Evolutionary conservation across 2,329 filamentous ascomycete genomes (phyloP).

Genomic region (Cytospora piceae): DNA sequence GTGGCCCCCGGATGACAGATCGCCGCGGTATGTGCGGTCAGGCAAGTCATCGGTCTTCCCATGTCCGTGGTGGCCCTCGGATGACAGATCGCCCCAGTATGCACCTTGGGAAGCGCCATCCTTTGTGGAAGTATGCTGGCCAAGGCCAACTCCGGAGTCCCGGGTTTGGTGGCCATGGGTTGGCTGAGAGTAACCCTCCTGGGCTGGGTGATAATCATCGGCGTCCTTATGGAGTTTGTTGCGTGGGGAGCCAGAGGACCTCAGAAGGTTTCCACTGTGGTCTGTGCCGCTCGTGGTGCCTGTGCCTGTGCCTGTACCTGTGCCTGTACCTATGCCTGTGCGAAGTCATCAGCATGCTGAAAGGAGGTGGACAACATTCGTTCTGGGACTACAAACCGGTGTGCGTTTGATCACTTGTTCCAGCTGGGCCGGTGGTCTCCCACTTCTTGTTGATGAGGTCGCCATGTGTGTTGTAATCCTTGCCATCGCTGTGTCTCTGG

Average conservation of each 20-base stretch:
- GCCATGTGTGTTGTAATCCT: constrained; percentile 24
- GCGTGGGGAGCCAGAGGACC: constrained; percentile 16
- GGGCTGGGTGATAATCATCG: constrained; percentile 22
- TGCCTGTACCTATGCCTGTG: too few species aligned
- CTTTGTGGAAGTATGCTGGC: not conserved
- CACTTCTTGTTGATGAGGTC: constrained; percentile 16
- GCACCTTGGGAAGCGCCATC: constrained; percentile 11
- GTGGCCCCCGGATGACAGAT: constrained; percentile 19
- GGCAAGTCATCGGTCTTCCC: constrained; percentile 12
- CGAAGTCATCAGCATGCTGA: not conserved
- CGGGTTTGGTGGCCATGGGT: not conserved
- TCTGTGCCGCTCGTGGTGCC: not conserved
- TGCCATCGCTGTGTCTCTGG: constrained; percentile 28
- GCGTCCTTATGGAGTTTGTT: constrained; percentile 29
- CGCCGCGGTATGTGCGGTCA: constrained; percentile 18
- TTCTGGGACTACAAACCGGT: not conserved
- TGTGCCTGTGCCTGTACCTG: not conserved
- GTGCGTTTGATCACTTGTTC: not conserved
- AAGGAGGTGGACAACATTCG: not conserved
- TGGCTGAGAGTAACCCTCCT: constrained; percentile 3
- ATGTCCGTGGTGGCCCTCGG: constrained; percentile 12
- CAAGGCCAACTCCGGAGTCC: constrained; percentile 25
- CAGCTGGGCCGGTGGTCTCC: constrained; percentile 11
- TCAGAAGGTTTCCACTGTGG: not conserved
- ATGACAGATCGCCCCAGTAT: constrained; percentile 29